Conservation (phyloP, 139 green algal genomes). For the Closterium sp. region DNA sequence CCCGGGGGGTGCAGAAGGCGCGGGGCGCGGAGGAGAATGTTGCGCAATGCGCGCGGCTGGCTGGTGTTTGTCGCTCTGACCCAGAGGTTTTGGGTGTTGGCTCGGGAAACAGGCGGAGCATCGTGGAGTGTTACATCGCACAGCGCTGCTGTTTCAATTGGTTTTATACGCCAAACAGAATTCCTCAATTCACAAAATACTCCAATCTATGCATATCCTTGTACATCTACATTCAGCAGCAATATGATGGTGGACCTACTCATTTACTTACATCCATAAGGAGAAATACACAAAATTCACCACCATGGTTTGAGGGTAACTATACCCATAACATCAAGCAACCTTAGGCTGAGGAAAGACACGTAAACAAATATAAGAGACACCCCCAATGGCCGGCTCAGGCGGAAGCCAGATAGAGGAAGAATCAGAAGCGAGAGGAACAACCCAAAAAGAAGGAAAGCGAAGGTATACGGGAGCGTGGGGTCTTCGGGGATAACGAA, state of each 20-base stretch:
- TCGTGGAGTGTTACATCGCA: background rate
- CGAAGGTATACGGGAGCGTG: conserved; percentile 33
- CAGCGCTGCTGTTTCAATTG: no score
- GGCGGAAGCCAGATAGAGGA: conserved; percentile 12
- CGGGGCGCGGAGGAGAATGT: background rate
- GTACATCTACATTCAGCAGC: no score
- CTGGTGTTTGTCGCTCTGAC: background rate
- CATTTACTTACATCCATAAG: background rate
- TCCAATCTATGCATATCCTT: no score
- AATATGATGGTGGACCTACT: background rate
- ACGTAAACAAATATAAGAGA: conserved; percentile 33
- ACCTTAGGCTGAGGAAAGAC: conserved; percentile 29
- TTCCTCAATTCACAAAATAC: no score
- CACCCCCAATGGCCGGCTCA: conserved; percentile 14
- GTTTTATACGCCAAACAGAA: no score
- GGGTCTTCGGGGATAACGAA: conserved; percentile 30
- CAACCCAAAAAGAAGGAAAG: conserved; percentile 29
- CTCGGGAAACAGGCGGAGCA: background rate
- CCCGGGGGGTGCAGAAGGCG: background rate
- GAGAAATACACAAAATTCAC: background rate
- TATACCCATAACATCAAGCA: conserved; percentile 24
- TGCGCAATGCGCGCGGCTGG: background rate
- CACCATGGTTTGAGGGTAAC: conserved; percentile 7
- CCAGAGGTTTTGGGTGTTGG: background rate
- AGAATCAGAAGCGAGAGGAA: conserved; percentile 10